These are phyloP conservation scores for Diutina neorugosa DNA, from an alignment of 1,139 yeast genomes.

Conservation along the genomic window DNA sequence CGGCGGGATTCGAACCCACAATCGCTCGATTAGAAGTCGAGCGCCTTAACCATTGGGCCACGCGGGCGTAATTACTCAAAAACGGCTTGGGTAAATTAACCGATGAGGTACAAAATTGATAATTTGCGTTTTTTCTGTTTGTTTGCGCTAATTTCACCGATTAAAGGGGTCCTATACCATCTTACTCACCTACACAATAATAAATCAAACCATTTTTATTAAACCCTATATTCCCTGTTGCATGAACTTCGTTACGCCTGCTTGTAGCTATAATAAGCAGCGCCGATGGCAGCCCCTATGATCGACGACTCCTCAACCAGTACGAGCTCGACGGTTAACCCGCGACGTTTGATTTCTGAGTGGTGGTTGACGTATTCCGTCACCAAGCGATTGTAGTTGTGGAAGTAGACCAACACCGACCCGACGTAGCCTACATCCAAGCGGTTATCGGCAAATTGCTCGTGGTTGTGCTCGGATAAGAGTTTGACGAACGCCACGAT, in stretches of 20 bases:
- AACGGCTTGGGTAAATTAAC: too few relatives aligned
- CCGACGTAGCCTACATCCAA: conserved; percentile 33
- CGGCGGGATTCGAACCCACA: not conserved
- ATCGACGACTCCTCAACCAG: conserved; percentile 31
- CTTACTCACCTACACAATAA: too few relatives aligned
- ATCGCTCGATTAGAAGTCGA: not conserved
- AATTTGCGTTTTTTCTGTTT: too few relatives aligned
- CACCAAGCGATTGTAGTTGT: conserved; percentile 21
- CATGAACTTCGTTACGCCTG: not conserved
- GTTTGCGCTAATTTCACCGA: too few relatives aligned
- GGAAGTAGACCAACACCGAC: conserved; percentile 26
- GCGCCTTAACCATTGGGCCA: not conserved
- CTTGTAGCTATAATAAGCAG: conserved; percentile 19
- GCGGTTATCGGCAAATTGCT: conserved; percentile 10
- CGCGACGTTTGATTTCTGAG: conserved; percentile 16
- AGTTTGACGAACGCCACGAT: conserved; percentile 26
- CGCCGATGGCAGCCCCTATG: conserved; percentile 38
- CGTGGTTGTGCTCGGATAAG: conserved; percentile 18
- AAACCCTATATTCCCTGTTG: not conserved
- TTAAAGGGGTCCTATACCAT: too few relatives aligned
- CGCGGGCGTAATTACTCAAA: not conserved
- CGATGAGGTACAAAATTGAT: too few relatives aligned
- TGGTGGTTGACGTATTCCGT: conserved; percentile 19
- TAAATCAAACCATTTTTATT: not conserved
- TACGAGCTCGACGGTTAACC: conserved; percentile 24